Evolutionary conservation across 345 rosid species (phyloP), one percentile per base, ranked within the genome.

Genomic region (Lumnitzera littorea): DNA sequence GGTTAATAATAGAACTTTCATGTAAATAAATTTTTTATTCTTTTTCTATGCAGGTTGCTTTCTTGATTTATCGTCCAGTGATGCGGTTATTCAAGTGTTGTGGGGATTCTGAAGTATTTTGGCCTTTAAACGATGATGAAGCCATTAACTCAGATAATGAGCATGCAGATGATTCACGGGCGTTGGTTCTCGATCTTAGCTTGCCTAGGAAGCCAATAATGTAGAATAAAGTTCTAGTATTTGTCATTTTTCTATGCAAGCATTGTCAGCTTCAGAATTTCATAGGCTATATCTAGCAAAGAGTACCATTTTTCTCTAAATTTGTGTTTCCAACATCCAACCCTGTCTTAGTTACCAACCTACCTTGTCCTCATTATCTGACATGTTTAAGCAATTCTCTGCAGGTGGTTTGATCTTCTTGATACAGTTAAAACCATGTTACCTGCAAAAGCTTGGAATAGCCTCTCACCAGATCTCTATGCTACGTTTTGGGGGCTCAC

Each of bases 401-500:
- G 80, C 95, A 95, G 99, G 84, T 95, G 99, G 99, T 84, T 83
- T 41, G 95, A 82, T 72, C 91, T 95, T 79, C 98, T 88, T 63
- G 86, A 72, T 65, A 82, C 87, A 68, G 94, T 91, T 59, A 95
- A 77, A 77, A 79, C 91, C 51, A 86, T 88, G 95, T 74, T 95
- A 62, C 99, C 99, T 53, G 69, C 89, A 54, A 95, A 78, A 80
- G 98, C 99, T 61, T 95, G 99, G 99, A 95, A 95, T 74, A 95
- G 99, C 76, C 89, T 95, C 47, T 95, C 99, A 53, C 98, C 99
- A 31, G 96, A 95, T 79, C 95, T 95, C 60, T 91, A 88, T 68
- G 89, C 89, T 20, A 91, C 94, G 3, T 95, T 95, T 72, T 95
- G 98, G 99, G 99, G 99, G 50, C 99, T 95, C 68, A 79, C 91